Evolutionary conservation across 1,284 basidiomycete genomes (phyloP), one percentile per base, ranked within the genome.

Genomic region (Heterobasidion occidentale): DNA sequence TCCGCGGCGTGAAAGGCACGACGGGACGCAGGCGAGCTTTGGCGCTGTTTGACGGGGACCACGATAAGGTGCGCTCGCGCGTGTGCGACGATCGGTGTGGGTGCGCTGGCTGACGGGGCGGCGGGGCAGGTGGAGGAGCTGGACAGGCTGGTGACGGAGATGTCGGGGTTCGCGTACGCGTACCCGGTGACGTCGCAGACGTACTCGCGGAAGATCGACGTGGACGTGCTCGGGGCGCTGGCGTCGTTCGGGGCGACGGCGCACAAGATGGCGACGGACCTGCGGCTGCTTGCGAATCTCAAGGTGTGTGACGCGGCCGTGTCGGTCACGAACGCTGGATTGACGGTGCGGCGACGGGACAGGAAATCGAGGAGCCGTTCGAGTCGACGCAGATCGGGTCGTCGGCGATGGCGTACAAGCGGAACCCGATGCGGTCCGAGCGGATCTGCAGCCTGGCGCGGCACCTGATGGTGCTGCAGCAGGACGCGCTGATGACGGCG

Each of bases 321-420:
- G 9, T n/a, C 5, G 17, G 17, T 35, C 7, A 14, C 4, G 12
- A 4, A 20, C 51, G 9, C 9, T 20, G n/a, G 51, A 50, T n/a
- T 35, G 36, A 17, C 9, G 11, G 12, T 52, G 20, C 27, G 46
- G 17, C 17, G 45, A 14, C 15, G 34, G 19, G 35, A 36, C 60
- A 89, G 86, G 97, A 99, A 83, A 79, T 99, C 51, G 97, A 99
- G 74, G 97, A 99, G 70, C 97, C 97, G 0, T 99, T 99, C 70
- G 97, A 99, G 73, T 92, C 94, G 62, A 96, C 96, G 54, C 97
- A 99, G 76, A 99, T 99, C 64, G 97, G 97, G n/a, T 92, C 89
- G 9, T 93, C 90, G 2, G 95, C 95, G 15, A 99, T 99, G 96
- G 96, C 97, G 2, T 99, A 99, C 84, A 99, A 99, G 77, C 84